Evolutionary conservation across 352 stramenopile genomes (phyloP).

Genomic region (Pythium coloratum): DNA sequence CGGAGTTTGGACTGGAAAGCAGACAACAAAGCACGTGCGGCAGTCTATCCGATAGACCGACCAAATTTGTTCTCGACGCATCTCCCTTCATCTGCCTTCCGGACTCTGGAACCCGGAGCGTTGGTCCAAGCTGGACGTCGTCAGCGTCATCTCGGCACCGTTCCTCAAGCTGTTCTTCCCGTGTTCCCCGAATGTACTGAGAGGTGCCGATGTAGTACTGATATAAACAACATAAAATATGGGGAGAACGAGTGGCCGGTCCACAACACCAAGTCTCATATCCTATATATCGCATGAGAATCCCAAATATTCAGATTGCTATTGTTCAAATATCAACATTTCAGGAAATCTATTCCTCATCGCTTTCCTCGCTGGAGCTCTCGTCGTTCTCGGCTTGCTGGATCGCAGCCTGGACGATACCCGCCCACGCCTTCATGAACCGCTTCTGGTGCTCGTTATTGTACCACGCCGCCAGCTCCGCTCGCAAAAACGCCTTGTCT

Average conservation of each 20-base stretch:
- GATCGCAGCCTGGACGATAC: conserved; percentile 27
- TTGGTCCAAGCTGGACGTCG: background rate
- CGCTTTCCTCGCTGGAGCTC: background rate
- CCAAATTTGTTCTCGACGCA: background rate
- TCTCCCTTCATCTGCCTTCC: background rate
- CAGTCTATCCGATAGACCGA: background rate
- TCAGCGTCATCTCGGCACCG: too few species aligned
- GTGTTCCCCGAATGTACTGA: background rate
- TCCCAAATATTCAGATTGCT: background rate
- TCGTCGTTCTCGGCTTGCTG: conserved; percentile 15
- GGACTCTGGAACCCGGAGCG: too few species aligned
- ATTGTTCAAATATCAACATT: background rate
- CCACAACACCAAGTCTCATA: background rate
- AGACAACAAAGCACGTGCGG: too few species aligned
- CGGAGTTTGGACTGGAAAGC: too few species aligned
- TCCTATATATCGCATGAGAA: background rate
- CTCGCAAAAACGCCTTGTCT: conserved; percentile 48
- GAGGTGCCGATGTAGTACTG: background rate
- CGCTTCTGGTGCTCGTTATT: conserved; percentile 48
- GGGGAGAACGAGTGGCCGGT: background rate
- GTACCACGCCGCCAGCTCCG: conserved; percentile 61
- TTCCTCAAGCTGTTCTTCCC: background rate
- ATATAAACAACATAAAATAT: background rate
- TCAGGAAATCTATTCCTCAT: conserved; percentile 9
- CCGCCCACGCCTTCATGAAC: conserved; percentile 51